A percentile compares a stretch with the other conserved stretches of the same genome.
Conservation (phyloP, 345 rosid species). For the Kandelia obovata region DNA sequence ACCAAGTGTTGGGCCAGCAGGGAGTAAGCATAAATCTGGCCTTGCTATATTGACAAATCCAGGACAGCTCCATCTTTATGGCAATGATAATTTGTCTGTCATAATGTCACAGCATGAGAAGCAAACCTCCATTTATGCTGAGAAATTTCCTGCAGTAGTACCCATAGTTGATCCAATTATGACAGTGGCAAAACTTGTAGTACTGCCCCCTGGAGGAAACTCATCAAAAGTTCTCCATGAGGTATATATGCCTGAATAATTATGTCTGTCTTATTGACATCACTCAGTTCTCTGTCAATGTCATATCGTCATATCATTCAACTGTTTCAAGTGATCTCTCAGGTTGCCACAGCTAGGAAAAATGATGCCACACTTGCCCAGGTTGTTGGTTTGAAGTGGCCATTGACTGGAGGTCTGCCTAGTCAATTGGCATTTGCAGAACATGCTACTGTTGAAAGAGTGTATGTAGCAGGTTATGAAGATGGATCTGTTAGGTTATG, state of each 20-base stretch:
- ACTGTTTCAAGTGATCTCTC: slow-evolving; percentile 5
- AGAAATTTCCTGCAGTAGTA: slow-evolving; percentile 51
- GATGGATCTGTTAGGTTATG: slow-evolving; percentile 79
- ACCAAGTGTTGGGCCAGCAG: slow-evolving; percentile 40
- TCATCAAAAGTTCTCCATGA: slow-evolving; percentile 47
- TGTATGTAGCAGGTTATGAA: slow-evolving; percentile 76
- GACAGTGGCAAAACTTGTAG: slow-evolving; percentile 48
- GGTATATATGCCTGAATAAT: slow-evolving; percentile 37
- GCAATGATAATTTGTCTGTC: slow-evolving; percentile 49
- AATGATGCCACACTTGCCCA: slow-evolving; percentile 19
- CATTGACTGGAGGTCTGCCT: slow-evolving; percentile 79
- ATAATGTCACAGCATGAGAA: slow-evolving; percentile 46
- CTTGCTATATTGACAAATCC: slow-evolving; percentile 65
- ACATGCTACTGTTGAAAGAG: slow-evolving; percentile 53
- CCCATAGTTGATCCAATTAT: slow-evolving; percentile 58
- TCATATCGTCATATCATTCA: background rate
- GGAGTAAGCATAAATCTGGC: slow-evolving; percentile 32
- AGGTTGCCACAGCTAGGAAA: slow-evolving; percentile 29
- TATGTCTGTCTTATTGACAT: background rate
- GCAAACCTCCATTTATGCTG: slow-evolving; percentile 39
- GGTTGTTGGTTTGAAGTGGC: slow-evolving; percentile 51
- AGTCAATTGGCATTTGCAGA: slow-evolving; percentile 41
- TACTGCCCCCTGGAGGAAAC: slow-evolving; percentile 32
- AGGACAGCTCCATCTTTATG: slow-evolving; percentile 67
- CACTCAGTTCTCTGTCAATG: slow-evolving; percentile 12